Base-by-base conservation (phyloP, 129 eudicot species). In the Flaveria trinervia region DNA sequence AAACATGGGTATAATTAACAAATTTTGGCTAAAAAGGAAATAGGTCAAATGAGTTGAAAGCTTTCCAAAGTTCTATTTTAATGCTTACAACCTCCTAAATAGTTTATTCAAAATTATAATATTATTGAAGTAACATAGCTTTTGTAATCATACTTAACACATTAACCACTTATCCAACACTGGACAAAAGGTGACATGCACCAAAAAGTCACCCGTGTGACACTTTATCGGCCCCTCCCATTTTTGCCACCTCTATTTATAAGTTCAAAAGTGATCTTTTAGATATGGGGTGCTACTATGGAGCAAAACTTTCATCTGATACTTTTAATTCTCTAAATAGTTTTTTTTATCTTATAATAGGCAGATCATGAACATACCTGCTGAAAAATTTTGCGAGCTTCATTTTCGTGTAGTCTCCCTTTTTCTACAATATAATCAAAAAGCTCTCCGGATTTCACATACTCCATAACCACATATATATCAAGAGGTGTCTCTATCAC, bases 371-470 rank as follows among this genome's bases (percentile, higher is more conserved):
- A 71, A 51, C 71, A 65, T 76, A 92, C 97, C 97, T 92, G 97
- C 71, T 92, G 97, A 49, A 92, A 92, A 71, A 89, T 85, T 56
- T 83, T 85, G 23, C 92, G 85, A 78, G 92, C 97, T 82, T 92
- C 97, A 82, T 85, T 85, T 78, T 92, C 97, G 61, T 89, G 91
- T 77, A 92, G 76, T 78, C 92, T 89, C 17, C 97, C 96, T 87
- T 89, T 92, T 81, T 92, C 96, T 54, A 92, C 97, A 77, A 92
- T 92, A 72, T 92, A 92, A 84, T 92, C 97, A 85, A 92, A 92
- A 66, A 92, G 89, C 79, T 92, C 97, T 65, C 97, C 97, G 46
- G 88, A 85, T 62, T 84, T 85, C 65, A 91, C 94, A 80, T 88
- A 86, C 85, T 91, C 97, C 92, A 91, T 91, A 22, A 91, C 91